Percentiles rank a stretch among this genome's conserved stretches.
Evolutionary conservation across 257 asterid species (phyloP).

Genomic region (Lycium barbarum): DNA sequence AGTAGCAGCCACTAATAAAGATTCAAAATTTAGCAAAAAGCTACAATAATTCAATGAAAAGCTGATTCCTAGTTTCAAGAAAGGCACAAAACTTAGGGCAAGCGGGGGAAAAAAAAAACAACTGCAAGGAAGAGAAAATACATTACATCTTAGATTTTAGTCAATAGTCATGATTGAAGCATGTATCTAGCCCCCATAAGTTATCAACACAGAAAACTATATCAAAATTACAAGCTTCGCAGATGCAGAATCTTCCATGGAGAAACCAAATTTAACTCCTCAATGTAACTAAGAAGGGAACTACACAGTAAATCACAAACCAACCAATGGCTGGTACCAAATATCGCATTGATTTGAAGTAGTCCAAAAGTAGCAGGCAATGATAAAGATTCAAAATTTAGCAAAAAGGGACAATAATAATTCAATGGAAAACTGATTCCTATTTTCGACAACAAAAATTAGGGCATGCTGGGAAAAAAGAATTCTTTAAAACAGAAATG

Average conservation of each 20-base stretch:
- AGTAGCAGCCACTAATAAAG: neutral
- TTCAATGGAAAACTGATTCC: neutral
- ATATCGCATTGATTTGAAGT: neutral
- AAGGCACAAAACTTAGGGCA: neutral
- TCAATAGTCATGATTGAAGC: too few species aligned
- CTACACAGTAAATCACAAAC: neutral
- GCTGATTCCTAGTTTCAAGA: neutral
- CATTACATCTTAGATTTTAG: too few species aligned
- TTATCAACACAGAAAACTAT: neutral
- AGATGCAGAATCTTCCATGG: neutral
- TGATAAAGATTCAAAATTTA: slow-evolving; percentile 5
- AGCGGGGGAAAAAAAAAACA: neutral
- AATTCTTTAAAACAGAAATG: slow-evolving; percentile 12
- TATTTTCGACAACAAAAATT: neutral
- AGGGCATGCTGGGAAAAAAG: neutral
- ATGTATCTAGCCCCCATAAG: too few species aligned
- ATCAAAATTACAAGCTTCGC: neutral
- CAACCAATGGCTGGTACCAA: too few species aligned
- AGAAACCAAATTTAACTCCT: slow-evolving; percentile 7
- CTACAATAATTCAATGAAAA: neutral
- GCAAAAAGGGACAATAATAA: neutral
- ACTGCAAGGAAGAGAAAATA: too few species aligned
- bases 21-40: neutral
- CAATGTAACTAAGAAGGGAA: neutral
- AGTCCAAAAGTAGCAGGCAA: neutral